Base-by-base conservation (phyloP, 768 basidiomycete genomes). In the Hericium coralloides region DNA sequence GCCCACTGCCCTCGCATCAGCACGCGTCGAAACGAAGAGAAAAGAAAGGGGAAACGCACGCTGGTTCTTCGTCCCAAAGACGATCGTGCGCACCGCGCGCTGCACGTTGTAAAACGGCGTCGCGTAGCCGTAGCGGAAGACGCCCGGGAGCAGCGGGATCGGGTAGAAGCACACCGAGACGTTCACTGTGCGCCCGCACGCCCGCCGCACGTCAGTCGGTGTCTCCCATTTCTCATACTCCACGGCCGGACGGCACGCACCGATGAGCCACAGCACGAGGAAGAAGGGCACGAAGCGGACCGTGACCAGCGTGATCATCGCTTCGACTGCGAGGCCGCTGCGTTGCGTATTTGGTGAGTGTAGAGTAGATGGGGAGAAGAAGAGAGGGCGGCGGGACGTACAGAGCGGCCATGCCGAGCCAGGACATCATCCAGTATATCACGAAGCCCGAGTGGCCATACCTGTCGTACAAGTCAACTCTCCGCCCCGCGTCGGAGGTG, bases 51-150 rank as follows among this genome's bases (percentile, higher is more conserved):
- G 26, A 39, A 12, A 73, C 80, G 38, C 58, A 85, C 83, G 65
- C 18, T 78, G 69, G 58, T 85, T 83, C 64, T 79, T 81, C 3
- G 85, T 86, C 38, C 77, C 71, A 61, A 90, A 88, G n/a, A 85
- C 66, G 55, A 90, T 73, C 23, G 80, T 73, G 18, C 88, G 75
- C 3, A 81, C 76, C 0, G 84, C 79, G 39, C 73, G 69, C 14
- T 83, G 80, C 26, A 89, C 73, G 62, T 89, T 86, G 66, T 85
- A 89, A 64, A 90, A 88, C 1, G 88, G 88, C 60, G 74, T 75
- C 0, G 79, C 85, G 60, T 82, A 86, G 1, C 85, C 89, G 58
- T 88, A 88, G 50, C 74, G 76, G 69, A 76, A 87, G 57, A 88
- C 59, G 39, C 61, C 61, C 0, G 86, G 85, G 1, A 87, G 70